Conservation (phyloP, 2,329 filamentous ascomycete species). For the Aspergillus versicolor region DNA sequence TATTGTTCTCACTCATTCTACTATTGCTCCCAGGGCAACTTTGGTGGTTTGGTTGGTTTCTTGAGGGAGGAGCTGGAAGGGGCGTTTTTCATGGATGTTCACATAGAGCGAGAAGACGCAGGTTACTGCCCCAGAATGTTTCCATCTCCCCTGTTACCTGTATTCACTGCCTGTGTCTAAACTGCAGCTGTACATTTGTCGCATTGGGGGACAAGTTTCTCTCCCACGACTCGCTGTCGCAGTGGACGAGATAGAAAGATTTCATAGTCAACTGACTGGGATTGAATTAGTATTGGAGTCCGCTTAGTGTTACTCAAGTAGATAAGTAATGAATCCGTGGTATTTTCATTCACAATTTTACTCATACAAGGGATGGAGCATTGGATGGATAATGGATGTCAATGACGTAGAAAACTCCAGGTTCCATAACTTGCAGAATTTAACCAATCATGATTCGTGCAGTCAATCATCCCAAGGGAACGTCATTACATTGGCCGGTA, state of each 20-base stretch:
- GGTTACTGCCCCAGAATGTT: conserved; percentile 13
- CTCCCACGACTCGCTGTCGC: conserved; percentile 3
- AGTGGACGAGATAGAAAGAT: conserved; percentile 14
- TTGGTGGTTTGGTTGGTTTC: conserved; percentile 19
- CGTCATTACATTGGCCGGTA: conserved; percentile 1
- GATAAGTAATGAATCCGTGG: conserved; percentile 23
- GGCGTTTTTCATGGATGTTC: conserved; percentile 24
- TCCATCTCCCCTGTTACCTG: conserved; percentile 20
- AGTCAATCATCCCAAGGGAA: conserved; percentile 7
- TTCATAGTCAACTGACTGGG: conserved; percentile 7
- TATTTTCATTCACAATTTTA: background rate
- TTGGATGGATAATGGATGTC: conserved; percentile 9
- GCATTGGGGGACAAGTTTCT: background rate
- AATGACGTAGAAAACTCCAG: conserved; percentile 31
- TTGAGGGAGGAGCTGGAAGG: conserved; percentile 7
- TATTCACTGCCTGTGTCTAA: conserved; percentile 5
- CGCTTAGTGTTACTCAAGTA: conserved; percentile 21
- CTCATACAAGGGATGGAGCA: background rate
- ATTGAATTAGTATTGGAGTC: conserved; percentile 17
- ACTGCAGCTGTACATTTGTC: conserved; percentile 7
- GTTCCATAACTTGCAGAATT: background rate
- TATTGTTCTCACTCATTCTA: conserved; percentile 4
- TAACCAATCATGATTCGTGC: conserved; percentile 3
- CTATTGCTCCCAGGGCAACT: conserved; percentile 6
- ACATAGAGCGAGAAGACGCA: conserved; percentile 31